Conservation (phyloP, 2,329 filamentous ascomycete genomes). For the Sordariomycetes sp. region DNA sequence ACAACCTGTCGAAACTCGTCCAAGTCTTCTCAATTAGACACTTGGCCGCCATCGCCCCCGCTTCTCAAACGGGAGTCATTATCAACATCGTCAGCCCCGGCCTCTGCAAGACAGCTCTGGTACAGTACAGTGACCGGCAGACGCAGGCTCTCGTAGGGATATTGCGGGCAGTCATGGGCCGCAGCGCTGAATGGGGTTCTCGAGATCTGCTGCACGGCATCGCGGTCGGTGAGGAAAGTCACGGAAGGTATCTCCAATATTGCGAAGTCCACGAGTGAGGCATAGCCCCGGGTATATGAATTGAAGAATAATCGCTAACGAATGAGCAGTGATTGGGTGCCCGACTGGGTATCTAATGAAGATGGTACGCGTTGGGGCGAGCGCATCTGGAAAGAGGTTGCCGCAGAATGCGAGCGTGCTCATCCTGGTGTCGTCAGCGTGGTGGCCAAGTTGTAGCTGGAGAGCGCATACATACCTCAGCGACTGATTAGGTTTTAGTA, state of each 20-base stretch:
- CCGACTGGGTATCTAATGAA: constrained; percentile 12
- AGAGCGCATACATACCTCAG: not conserved
- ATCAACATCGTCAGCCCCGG: constrained; percentile 20
- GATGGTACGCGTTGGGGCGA: constrained; percentile 11
- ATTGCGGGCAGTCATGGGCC: constrained; percentile 1
- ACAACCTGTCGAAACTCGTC: constrained; percentile 17
- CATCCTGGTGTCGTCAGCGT: constrained; percentile 15
- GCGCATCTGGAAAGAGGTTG: constrained; percentile 16
- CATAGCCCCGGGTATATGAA: not conserved
- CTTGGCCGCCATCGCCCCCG: constrained; percentile 14
- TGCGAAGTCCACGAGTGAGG: constrained; percentile 18
- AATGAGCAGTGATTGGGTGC: constrained; percentile 8
- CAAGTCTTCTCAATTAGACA: constrained; percentile 14
- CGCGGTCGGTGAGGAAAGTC: constrained; percentile 13
- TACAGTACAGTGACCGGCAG: not conserved
- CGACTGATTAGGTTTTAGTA: not conserved
- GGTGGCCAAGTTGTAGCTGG: not conserved
- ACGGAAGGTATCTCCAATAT: constrained; percentile 14
- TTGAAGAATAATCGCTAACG: not conserved
- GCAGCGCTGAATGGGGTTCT: constrained; percentile 14
- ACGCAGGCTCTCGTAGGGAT: not conserved
- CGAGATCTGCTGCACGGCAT: constrained; percentile 16
- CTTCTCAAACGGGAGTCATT: constrained; percentile 16
- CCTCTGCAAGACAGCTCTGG: constrained; percentile 15
- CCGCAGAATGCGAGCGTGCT: constrained; percentile 15